Conservation (phyloP, 306 rosid species). For the Styphnolobium japonicum region DNA sequence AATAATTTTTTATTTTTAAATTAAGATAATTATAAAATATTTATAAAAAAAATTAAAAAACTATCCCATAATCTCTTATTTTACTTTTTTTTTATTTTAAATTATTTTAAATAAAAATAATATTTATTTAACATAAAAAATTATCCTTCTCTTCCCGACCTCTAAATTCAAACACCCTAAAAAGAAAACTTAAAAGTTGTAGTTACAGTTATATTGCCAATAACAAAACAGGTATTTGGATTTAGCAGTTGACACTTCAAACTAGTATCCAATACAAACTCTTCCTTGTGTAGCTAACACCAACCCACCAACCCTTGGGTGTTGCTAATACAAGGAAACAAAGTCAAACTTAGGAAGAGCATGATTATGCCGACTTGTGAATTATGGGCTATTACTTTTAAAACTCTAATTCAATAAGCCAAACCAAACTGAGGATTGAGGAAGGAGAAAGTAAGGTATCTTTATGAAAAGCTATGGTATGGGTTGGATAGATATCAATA, state of each 20-base stretch:
- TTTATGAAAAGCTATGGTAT: background rate
- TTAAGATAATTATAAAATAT: too few species aligned
- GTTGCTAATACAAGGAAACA: conserved; percentile 1
- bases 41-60: too few species aligned
- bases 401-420: background rate
- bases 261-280: background rate
- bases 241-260: background rate
- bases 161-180: too few species aligned
- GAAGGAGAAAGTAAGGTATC: background rate
- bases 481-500: background rate
- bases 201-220: conserved; percentile 2
- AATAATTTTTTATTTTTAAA: too few species aligned
- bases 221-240: background rate
- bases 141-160: too few species aligned
- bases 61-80: too few species aligned
- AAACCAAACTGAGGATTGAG: background rate
- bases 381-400: background rate
- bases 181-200: background rate
- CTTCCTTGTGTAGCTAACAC: conserved; percentile 5
- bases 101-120: too few species aligned
- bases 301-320: background rate
- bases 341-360: conserved; percentile 9
- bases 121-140: too few species aligned
- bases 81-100: too few species aligned
- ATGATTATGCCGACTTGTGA: background rate